These are phyloP conservation scores for Tuber brumale DNA, from an alignment of 495 filamentous ascomycete genomes.

Conservation along the genomic window DNA sequence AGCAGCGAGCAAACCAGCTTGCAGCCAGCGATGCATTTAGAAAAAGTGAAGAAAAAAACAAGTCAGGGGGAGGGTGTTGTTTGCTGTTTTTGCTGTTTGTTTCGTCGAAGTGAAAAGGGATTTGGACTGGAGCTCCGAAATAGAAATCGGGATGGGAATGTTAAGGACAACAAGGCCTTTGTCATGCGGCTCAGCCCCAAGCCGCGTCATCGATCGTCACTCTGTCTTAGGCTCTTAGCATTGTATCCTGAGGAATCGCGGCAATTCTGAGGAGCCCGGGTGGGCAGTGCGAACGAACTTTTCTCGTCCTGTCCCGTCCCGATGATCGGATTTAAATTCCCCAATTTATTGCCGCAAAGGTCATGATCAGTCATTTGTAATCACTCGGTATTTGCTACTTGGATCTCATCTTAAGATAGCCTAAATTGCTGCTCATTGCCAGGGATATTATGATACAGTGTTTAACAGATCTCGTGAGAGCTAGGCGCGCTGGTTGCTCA, in stretches of 20 bases:
- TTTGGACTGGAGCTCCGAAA: not conserved
- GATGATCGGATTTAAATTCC: not conserved
- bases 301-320: not conserved
- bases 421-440: not conserved
- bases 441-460: not conserved
- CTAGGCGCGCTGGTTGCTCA: not conserved
- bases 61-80: not conserved
- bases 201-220: constrained; percentile 2
- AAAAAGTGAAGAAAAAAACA: not conserved
- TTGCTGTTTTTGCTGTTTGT: not conserved
- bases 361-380: not conserved
- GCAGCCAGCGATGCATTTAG: constrained; percentile 27
- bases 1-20: constrained; percentile 28
- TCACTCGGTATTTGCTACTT: not conserved
- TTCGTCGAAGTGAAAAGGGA: not conserved
- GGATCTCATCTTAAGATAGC: not conserved
- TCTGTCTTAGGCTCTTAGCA: not conserved
- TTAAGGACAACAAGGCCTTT: constrained; percentile 24
- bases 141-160: not conserved
- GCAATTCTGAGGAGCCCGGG: not conserved
- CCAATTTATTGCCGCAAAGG: not conserved
- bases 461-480: not conserved
- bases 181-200: constrained; percentile 16
- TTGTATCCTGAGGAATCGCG: not conserved
- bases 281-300: not conserved